These are phyloP conservation scores for Microbotryum violaceum DNA, from an alignment of 1,284 basidiomycete species.

Conservation along the genomic window DNA sequence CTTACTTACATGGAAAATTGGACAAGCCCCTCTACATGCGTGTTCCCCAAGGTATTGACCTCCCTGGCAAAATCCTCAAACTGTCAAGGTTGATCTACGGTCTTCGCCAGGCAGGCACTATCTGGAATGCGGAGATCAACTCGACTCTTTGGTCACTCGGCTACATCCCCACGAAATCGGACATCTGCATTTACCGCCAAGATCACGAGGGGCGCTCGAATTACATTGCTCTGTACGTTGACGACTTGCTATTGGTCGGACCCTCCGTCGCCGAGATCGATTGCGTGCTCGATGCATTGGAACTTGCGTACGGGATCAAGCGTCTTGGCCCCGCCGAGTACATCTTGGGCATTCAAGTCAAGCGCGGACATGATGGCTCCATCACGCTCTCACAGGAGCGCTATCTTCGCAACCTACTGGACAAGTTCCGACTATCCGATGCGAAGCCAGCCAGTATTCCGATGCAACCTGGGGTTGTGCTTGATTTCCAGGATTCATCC, in stretches of 20 bases:
- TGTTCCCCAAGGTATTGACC: constrained; percentile 36
- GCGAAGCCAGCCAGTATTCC: constrained; percentile 33
- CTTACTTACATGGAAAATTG: constrained; percentile 45
- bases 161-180: constrained; percentile 28
- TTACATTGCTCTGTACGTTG: constrained; percentile 39
- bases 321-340: constrained; percentile 39
- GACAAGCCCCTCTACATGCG: constrained; percentile 44
- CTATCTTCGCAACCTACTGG: constrained; percentile 42
- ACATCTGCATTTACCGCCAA: constrained; percentile 33
- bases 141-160: constrained; percentile 33
- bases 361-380: too few relatives aligned
- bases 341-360: constrained; percentile 42
- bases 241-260: constrained; percentile 39
- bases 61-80: constrained; percentile 10
- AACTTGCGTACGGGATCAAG: constrained; percentile 36
- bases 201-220: not conserved
- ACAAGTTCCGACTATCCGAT: constrained; percentile 38
- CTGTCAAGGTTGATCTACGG: constrained; percentile 40
- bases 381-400: constrained; percentile 38
- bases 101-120: constrained; percentile 42
- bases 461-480: constrained; percentile 4
- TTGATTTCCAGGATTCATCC: not conserved
- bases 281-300: constrained; percentile 34
- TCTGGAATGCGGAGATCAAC: constrained; percentile 40
- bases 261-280: constrained; percentile 25